A percentile compares a stretch with the other conserved stretches of the same genome.
Evolutionary conservation across 2,329 filamentous ascomycete genomes (phyloP).

Genomic region (Fusarium sororula): DNA sequence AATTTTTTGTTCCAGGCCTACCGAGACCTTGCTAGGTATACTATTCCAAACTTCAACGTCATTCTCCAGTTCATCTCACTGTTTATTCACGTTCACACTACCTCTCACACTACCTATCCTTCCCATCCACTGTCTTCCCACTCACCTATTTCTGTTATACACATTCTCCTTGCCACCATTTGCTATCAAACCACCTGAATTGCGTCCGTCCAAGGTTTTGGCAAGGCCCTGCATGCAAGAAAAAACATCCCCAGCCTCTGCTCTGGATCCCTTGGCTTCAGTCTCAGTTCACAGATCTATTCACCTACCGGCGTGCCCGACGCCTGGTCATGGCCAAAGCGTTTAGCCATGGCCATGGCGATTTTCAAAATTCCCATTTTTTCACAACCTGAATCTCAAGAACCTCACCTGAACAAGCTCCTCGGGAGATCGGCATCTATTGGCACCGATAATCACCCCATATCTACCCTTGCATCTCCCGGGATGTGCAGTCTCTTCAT

Average conservation of each 20-base stretch:
- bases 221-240: background rate
- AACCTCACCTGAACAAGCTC: background rate
- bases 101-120: background rate
- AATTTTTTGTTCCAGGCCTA: conserved; percentile 48
- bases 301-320: conserved; percentile 16
- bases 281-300: background rate
- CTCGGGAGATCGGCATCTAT: conserved; percentile 1
- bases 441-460: background rate
- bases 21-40: conserved; percentile 49
- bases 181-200: background rate
- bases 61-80: background rate
- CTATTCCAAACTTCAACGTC: conserved; percentile 8
- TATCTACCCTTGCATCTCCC: background rate
- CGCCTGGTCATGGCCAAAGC: background rate
- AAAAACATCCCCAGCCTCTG: background rate
- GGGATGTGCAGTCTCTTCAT: background rate
- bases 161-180: background rate
- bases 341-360: background rate
- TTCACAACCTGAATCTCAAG: background rate
- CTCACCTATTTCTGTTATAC: background rate
- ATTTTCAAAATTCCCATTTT: background rate
- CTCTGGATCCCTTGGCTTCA: background rate
- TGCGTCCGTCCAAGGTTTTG: background rate
- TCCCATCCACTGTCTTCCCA: background rate
- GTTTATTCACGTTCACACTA: background rate